A percentile compares a stretch with the other conserved stretches of the same genome.
Conservation (phyloP, 352 stramenopile species). For the Globisporangium recalcitrans region DNA sequence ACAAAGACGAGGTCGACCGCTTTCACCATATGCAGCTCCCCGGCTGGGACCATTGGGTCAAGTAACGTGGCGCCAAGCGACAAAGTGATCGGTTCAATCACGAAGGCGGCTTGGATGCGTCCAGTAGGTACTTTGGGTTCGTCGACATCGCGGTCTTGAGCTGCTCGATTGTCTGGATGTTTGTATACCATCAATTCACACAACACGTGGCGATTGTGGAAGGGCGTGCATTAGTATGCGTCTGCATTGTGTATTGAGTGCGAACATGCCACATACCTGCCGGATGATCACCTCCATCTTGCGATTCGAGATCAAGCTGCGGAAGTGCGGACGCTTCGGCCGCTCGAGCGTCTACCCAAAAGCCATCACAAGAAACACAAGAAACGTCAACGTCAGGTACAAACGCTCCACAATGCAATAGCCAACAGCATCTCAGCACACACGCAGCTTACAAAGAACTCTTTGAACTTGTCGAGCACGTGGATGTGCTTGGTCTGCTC, state of each 20-base stretch:
- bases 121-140: constrained; percentile 36
- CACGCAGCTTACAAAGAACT: constrained; percentile 50
- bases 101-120: constrained; percentile 14
- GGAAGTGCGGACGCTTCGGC: constrained; percentile 45
- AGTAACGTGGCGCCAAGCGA: neutral
- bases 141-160: constrained; percentile 38
- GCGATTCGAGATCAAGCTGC: constrained; percentile 51
- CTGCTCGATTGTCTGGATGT: constrained; percentile 42
- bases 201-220: neutral
- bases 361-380: neutral
- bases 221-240: neutral
- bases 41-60: constrained; percentile 10
- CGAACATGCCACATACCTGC: constrained; percentile 18
- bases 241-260: neutral
- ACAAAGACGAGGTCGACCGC: constrained; percentile 1
- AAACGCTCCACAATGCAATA: neutral
- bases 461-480: constrained; percentile 60
- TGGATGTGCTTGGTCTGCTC: constrained; percentile 41
- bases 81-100: neutral
- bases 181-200: constrained; percentile 2
- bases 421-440: no score
- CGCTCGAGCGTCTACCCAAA: constrained; percentile 34
- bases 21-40: constrained; percentile 12
- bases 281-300: constrained; percentile 61
- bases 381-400: neutral